Evolutionary conservation across 345 rosid genomes (phyloP).

Genomic region (Nasturtium officinale): DNA sequence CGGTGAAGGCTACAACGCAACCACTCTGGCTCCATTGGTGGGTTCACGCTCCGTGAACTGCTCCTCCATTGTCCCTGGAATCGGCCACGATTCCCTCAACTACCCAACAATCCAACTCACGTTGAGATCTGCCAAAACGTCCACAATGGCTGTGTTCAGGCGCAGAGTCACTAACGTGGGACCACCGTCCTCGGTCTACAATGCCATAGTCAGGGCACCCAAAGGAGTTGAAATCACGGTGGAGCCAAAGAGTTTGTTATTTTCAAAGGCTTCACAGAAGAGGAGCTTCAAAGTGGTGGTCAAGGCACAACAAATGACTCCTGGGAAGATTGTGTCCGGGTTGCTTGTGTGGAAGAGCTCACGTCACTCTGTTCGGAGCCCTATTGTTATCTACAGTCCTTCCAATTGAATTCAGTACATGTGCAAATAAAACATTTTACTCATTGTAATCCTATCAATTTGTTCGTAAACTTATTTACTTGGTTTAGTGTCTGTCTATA

Average conservation of each 20-base stretch:
- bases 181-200: constrained; percentile 51
- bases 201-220: constrained; percentile 64
- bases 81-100: constrained; percentile 76
- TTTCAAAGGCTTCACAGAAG: constrained; percentile 51
- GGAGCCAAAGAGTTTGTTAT: constrained; percentile 58
- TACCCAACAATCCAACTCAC: constrained; percentile 82
- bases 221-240: constrained; percentile 63
- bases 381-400: constrained; percentile 57
- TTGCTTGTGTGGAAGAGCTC: constrained; percentile 70
- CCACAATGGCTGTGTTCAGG: constrained; percentile 52
- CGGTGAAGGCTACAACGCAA: constrained; percentile 67
- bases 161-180: constrained; percentile 86
- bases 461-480: background rate
- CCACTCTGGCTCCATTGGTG: constrained; percentile 54
- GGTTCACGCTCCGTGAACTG: constrained; percentile 63
- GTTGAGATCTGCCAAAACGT: constrained; percentile 34
- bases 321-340: constrained; percentile 57
- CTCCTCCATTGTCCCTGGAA: constrained; percentile 66
- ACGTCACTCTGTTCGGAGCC: constrained; percentile 67
- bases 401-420: background rate
- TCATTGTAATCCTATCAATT: background rate
- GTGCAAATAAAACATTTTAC: background rate
- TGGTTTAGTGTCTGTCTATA: background rate
- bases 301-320: constrained; percentile 51
- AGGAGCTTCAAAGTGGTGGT: constrained; percentile 76